A percentile compares a stretch with the other conserved stretches of the same genome.
Evolutionary conservation across 129 eudicot genomes (phyloP).

Genomic region (Rutidosis leptorrhynchoides): DNA sequence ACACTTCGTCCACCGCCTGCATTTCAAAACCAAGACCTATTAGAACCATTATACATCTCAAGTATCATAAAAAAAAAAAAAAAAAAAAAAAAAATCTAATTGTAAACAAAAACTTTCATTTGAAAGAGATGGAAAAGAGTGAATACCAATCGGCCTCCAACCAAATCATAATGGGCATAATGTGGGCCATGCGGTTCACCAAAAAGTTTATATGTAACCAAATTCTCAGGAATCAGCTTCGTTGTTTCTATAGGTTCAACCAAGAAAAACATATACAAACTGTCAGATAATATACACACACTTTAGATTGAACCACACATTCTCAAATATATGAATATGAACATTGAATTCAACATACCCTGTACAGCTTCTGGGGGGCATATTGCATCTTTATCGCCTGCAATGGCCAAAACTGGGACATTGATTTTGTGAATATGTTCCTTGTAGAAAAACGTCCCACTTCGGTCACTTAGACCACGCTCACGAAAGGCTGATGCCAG

Average conservation of each 20-base stretch:
- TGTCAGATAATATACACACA: neutral
- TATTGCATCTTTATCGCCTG: constrained; percentile 86
- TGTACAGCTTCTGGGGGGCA: constrained; percentile 95
- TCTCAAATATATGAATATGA: neutral
- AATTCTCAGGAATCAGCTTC: constrained; percentile 63
- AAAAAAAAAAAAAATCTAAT: too few species aligned
- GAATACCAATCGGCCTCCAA: constrained; percentile 79
- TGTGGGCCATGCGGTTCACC: constrained; percentile 81
- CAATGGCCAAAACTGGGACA: constrained; percentile 80
- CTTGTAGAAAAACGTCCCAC: constrained; percentile 65
- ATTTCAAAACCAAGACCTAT: constrained; percentile 16
- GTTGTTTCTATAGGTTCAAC: constrained; percentile 54
- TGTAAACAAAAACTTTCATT: too few species aligned
- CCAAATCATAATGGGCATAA: constrained; percentile 94
- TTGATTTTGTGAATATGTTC: constrained; percentile 73
- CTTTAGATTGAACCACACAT: neutral
- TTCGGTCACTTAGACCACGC: constrained; percentile 71
- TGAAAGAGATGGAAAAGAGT: neutral
- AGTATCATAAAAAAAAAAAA: too few species aligned
- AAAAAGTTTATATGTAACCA: constrained; percentile 77
- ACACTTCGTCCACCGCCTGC: constrained; percentile 79
- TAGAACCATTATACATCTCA: neutral
- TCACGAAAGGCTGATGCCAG: constrained; percentile 73
- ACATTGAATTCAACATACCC: constrained; percentile 36
- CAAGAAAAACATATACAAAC: neutral